These are phyloP conservation scores for Eruca vesicaria DNA, from an alignment of 441 rosid genomes.

Conservation along the genomic window DNA sequence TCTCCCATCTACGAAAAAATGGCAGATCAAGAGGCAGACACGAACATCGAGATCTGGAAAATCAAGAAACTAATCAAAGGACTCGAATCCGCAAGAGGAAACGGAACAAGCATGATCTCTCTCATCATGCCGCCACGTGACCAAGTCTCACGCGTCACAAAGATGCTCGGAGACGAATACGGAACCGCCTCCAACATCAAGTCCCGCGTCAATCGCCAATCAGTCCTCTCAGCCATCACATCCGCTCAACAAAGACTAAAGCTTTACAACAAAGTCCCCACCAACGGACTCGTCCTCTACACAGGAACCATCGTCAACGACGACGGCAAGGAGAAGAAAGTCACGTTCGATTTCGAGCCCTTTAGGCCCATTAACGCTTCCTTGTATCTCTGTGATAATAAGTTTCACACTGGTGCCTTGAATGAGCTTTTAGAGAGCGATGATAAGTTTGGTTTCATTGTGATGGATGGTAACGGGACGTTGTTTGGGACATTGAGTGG, in stretches of 20 bases:
- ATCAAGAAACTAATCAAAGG: slow-evolving; percentile 78
- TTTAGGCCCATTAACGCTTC: slow-evolving; percentile 85
- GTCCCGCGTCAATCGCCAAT: slow-evolving; percentile 81
- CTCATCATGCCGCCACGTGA: slow-evolving; percentile 92
- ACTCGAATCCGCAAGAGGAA: slow-evolving; percentile 79
- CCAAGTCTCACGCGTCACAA: slow-evolving; percentile 79
- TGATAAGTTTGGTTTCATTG: slow-evolving; percentile 79
- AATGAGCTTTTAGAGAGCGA: slow-evolving; percentile 77
- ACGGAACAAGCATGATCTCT: slow-evolving; percentile 87
- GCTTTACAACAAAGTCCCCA: slow-evolving; percentile 83
- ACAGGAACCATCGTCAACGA: slow-evolving; percentile 82
- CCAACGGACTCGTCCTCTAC: slow-evolving; percentile 80
- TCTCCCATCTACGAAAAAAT: slow-evolving; percentile 34
- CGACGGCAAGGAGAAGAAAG: slow-evolving; percentile 89
- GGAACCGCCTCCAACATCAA: slow-evolving; percentile 87
- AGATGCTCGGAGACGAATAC: slow-evolving; percentile 87
- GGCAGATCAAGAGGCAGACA: slow-evolving; percentile 75
- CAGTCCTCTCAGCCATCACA: slow-evolving; percentile 82
- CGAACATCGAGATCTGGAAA: slow-evolving; percentile 87
- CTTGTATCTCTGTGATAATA: slow-evolving; percentile 75
- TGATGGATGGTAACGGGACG: slow-evolving; percentile 90
- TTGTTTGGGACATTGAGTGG: slow-evolving; percentile 82
- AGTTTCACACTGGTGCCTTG: slow-evolving; percentile 77
- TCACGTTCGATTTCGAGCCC: slow-evolving; percentile 82
- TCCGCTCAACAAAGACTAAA: slow-evolving; percentile 89